Evolutionary conservation across 148 eudicot species (phyloP), one percentile per base, ranked within the genome.

Genomic region (Chenopodium quinoa): DNA sequence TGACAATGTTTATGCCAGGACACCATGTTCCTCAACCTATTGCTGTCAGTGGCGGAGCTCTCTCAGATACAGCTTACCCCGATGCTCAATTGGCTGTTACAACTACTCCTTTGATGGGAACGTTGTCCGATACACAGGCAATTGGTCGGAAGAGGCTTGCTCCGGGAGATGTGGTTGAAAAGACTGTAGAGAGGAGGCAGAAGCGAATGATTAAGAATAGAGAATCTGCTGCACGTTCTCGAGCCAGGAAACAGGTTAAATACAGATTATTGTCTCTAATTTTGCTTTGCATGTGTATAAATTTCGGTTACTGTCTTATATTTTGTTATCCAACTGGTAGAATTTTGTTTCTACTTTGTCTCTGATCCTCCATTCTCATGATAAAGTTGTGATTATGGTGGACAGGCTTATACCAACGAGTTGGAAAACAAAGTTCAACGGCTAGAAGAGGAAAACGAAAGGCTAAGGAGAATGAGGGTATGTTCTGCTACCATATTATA

Each of bases 171-270:
- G 89, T 92, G 85, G 91, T 89, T 69, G 97, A 95, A 80, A 95
- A 87, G 86, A 92, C 93, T 12, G 99, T 93, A 65, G 97, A 95
- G 86, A 91, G 97, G 91, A 90, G 97, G 89, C 97, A 95, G 82
- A 95, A 95, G 85, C 89, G 99, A 79, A 95, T 95, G 99, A 95
- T 95, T 62, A 93, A 95, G 88, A 95, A 95, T 72, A 81, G 99
- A 78, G 99, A 95, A 88, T 95, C 99, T 60, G 99, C 99, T 37
- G 99, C 99, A 4, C 88, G 99, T 75, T 96, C 99, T 40, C 93
- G 99, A 86, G 98, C 97, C 9, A 93, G 99, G 83, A 93, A 94
- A 81, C 97, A 93, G 99, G 99, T 96, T 32, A 9, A 75, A 37
- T 75, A 70, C 62, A 12, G 63, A 58, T 37, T 48, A 29, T 50